Conservation (phyloP, 1,284 basidiomycete species). For the Coniferiporia weirii region DNA sequence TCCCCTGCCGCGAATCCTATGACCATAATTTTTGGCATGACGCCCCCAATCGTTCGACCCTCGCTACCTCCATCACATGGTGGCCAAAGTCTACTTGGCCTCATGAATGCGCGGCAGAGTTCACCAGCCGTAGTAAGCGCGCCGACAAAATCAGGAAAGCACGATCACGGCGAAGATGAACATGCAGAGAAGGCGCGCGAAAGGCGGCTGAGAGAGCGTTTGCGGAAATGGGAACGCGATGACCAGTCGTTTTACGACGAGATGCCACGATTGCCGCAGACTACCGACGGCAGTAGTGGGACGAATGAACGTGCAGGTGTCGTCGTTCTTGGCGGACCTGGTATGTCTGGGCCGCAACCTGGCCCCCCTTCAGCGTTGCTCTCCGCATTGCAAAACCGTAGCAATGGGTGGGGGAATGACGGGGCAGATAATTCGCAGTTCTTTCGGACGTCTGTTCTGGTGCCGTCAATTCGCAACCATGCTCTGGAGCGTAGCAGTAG, state of each 20-base stretch:
- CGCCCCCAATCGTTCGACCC: constrained; percentile 60
- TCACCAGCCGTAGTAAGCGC: constrained; percentile 17
- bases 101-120: constrained; percentile 29
- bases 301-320: constrained; percentile 6
- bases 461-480: constrained; percentile 58
- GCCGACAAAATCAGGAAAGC: constrained; percentile 27
- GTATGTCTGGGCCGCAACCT: constrained; percentile 27
- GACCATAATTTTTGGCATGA: constrained; percentile 78
- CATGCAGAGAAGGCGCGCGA: constrained; percentile 61
- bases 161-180: constrained; percentile 62
- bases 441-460: constrained; percentile 67
- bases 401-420: constrained; percentile 1
- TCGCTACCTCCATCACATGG: constrained; percentile 24
- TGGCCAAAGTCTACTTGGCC: constrained; percentile 29
- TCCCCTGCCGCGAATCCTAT: constrained; percentile 63
- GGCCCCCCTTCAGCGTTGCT: constrained; percentile 7
- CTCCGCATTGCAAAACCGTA: constrained; percentile 19
- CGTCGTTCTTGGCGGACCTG: constrained; percentile 13
- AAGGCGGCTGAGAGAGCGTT: constrained; percentile 57
- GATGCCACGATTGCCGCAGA: constrained; percentile 45
- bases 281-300: constrained; percentile 34
- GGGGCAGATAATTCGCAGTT: constrained; percentile 38
- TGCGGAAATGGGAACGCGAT: constrained; percentile 66
- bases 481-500: constrained; percentile 54
- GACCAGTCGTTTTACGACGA: constrained; percentile 53